Evolutionary conservation across 768 basidiomycete genomes (phyloP).

Genomic region (Austroboletus eburneus): DNA sequence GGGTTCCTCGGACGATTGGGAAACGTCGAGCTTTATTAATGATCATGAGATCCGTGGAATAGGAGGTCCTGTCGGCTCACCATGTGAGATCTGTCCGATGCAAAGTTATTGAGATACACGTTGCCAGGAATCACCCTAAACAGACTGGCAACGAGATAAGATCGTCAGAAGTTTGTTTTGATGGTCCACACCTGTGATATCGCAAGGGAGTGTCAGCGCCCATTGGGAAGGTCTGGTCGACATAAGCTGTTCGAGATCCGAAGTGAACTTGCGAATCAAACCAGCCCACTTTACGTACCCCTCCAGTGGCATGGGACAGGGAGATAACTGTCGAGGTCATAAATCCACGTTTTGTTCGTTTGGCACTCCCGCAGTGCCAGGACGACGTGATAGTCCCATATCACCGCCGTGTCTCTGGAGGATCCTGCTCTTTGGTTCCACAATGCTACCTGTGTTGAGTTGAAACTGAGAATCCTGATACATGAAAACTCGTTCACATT

Average conservation of each 20-base stretch:
- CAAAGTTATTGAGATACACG: constrained; percentile 55
- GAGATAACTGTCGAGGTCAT: constrained; percentile 62
- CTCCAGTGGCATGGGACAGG: constrained; percentile 47
- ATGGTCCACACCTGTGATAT: constrained; percentile 42
- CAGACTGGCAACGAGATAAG: constrained; percentile 35
- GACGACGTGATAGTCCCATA: constrained; percentile 79
- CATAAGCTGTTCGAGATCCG: constrained; percentile 39
- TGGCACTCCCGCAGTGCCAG: constrained; percentile 42
- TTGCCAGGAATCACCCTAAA: constrained; percentile 58
- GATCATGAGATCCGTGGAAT: constrained; percentile 8
- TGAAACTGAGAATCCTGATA: constrained; percentile 3
- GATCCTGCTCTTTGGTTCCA: constrained; percentile 53
- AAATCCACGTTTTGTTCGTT: constrained; percentile 47
- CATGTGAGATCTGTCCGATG: constrained; percentile 78
- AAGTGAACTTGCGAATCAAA: constrained; percentile 13
- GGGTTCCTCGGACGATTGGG: constrained; percentile 6
- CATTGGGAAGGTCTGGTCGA: constrained; percentile 41
- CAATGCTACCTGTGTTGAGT: constrained; percentile 49
- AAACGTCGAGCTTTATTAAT: constrained; percentile 6
- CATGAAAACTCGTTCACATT: constrained; percentile 1
- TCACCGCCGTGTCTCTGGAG: constrained; percentile 36
- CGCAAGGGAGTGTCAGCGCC: constrained; percentile 24
- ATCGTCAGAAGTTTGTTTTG: not conserved
- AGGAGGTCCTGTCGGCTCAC: constrained; percentile 30
- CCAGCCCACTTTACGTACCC: constrained; percentile 38